Percentiles rank a stretch among this genome's conserved stretches.
Evolutionary conservation across 805 yeast genomes (phyloP).

Genomic region (Phaffomyces antillensis): DNA sequence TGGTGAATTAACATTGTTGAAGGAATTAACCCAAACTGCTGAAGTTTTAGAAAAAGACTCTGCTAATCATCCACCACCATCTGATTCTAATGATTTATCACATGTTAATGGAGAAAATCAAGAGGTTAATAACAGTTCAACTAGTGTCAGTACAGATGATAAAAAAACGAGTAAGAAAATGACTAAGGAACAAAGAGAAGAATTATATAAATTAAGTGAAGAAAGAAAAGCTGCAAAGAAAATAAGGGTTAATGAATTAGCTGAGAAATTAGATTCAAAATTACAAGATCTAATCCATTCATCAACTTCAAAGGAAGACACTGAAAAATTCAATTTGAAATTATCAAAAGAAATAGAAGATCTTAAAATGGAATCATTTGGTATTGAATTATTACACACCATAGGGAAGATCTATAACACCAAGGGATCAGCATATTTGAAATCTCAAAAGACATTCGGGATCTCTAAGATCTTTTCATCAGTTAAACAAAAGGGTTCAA

Average conservation of each 20-base stretch:
- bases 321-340: constrained; percentile 42
- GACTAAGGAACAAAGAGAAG: constrained; percentile 40
- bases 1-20: constrained; percentile 66
- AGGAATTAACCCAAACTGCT: constrained; percentile 52
- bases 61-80: not conserved
- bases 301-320: constrained; percentile 38
- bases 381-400: constrained; percentile 76
- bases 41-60: constrained; percentile 31
- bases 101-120: not conserved
- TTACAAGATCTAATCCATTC: constrained; percentile 40
- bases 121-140: not conserved
- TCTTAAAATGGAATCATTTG: constrained; percentile 91
- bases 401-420: constrained; percentile 74
- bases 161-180: constrained; percentile 12
- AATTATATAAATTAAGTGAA: constrained; percentile 42
- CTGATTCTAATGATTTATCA: not conserved
- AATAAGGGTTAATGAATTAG: constrained; percentile 43
- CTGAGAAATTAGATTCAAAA: constrained; percentile 39
- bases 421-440: constrained; percentile 68
- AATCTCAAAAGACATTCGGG: constrained; percentile 78
- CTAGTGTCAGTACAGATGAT: not conserved
- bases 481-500: constrained; percentile 76
- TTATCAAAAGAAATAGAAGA: constrained; percentile 63
- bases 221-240: constrained; percentile 46
- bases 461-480: constrained; percentile 76